Base-by-base conservation (phyloP, 352 stramenopile species). In the Pythium rishiriense region DNA sequence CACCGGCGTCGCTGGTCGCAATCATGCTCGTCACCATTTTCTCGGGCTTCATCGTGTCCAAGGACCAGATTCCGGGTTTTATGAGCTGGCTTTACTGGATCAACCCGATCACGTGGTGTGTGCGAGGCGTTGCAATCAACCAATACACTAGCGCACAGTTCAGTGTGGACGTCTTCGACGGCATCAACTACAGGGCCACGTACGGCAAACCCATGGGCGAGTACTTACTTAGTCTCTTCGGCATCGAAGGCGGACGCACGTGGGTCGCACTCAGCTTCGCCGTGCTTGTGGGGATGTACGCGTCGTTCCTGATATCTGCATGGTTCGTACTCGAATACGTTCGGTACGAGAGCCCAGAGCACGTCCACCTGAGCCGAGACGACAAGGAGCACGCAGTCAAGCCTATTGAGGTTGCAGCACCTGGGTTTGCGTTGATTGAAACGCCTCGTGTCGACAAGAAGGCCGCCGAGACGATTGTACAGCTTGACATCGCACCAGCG, bases 51-150 rank as follows among this genome's bases (percentile, higher is more conserved):
- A 61, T 87, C 6, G 66, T 85, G 58, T 26, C 74, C 6, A 79
- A 80, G 43, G 59, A 64, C 21, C 60, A 71, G 10, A 85, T 90
- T 11, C 81, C 77, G 8, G 63, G 64, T 37, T 78, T 69, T 47
- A 75, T 76, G n/a, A 71, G 79, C n/a, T 89, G 78, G 80, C 43
- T 87, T n/a, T 88, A 85, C 68, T 86, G 72, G 67, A 68, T 88
- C 14, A 78, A 85, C 55, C 81, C 81, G 3, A 70, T 90, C n/a
- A 53, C 69, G 1, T 90, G 81, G 81, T 68, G 59, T 39, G 50
- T 82, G 1, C 77, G 79, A 10, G 63, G 50, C 11, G 37, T 83
- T 6, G 57, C 62, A 11, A 54, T 76, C 26, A 78, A 73, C 22
- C 52, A 73, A 48, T 73, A 73, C 39, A 54, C 45, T 4, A 43